These are phyloP conservation scores for Byssoonygena ceratinophila DNA, from an alignment of 2,329 filamentous ascomycete species.

Conservation along the genomic window DNA sequence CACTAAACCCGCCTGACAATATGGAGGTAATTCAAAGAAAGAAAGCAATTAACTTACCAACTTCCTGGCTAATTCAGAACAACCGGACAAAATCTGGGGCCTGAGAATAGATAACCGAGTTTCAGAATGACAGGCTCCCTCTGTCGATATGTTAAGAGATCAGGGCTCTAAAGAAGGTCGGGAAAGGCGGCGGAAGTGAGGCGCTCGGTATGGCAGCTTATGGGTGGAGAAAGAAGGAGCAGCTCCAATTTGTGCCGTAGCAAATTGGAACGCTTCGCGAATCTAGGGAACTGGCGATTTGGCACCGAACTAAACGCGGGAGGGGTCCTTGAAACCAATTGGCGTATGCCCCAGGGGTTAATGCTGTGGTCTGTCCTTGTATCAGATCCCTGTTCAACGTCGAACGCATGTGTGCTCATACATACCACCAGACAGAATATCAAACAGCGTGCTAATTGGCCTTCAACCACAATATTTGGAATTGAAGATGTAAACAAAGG, in stretches of 20 bases:
- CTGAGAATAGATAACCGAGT: neutral
- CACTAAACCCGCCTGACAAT: too few relatives aligned
- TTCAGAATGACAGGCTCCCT: neutral
- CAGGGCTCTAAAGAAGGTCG: neutral
- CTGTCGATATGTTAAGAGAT: neutral
- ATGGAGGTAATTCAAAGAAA: neutral
- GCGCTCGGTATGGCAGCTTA: constrained; percentile 3
- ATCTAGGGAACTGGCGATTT: neutral
- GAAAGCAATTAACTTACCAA: neutral
- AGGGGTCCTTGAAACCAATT: constrained; percentile 11
- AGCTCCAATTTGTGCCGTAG: neutral
- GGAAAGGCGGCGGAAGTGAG: neutral
- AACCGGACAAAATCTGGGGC: neutral
- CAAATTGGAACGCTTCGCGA: neutral
- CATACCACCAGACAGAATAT: neutral
- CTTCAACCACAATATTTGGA: neutral
- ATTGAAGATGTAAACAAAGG: neutral
- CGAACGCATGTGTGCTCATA: neutral
- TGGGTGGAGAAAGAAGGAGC: constrained; percentile 5
- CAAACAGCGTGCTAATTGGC: neutral
- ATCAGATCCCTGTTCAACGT: constrained; percentile 5
- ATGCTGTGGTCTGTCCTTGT: neutral
- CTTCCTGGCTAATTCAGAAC: neutral
- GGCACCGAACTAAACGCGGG: neutral
- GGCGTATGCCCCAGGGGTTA: neutral